Percentiles rank a stretch among this genome's conserved stretches.
phyloP scores from a whole-genome alignment of 2,329 filamentous ascomycete genomes.

The Cadophora luteo-olivacea region DNA sequence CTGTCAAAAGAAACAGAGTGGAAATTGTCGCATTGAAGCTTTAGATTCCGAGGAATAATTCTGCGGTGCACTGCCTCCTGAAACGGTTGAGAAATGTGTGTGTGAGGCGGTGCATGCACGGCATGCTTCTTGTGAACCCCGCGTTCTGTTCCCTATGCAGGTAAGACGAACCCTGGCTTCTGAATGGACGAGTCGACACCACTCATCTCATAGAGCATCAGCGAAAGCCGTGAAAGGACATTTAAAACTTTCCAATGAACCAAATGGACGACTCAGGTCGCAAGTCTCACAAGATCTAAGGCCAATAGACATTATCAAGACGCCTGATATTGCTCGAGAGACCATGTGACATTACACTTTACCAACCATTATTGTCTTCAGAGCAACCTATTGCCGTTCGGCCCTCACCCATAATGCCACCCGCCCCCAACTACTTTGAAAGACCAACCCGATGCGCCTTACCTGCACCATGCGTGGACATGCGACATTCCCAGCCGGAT shows the following conservation, averaged over 20 bases:
- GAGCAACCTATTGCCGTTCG: too few species aligned
- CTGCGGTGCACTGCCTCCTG: conserved; percentile 9
- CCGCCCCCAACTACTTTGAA: too few species aligned
- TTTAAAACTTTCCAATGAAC: too few species aligned
- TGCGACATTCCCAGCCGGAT: too few species aligned
- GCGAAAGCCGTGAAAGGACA: too few species aligned
- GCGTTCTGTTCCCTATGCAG: neutral
- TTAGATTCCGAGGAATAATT: neutral
- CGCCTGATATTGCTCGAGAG: too few species aligned
- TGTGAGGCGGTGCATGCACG: conserved; percentile 8
- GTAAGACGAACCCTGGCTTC: conserved; percentile 9
- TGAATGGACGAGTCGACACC: neutral
- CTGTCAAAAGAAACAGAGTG: neutral
- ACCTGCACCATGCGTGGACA: too few species aligned
- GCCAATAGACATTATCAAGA: neutral
- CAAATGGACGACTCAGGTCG: neutral
- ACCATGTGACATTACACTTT: too few species aligned
- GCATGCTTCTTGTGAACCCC: neutral
- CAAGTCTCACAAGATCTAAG: neutral
- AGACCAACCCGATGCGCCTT: too few species aligned
- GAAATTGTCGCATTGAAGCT: neutral
- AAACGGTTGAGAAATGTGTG: neutral
- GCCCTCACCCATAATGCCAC: too few species aligned
- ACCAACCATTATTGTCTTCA: too few species aligned
- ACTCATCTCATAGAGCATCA: too few species aligned